phyloP scores from a whole-genome alignment of 257 asterid genomes.

The Capsicum baccatum region DNA sequence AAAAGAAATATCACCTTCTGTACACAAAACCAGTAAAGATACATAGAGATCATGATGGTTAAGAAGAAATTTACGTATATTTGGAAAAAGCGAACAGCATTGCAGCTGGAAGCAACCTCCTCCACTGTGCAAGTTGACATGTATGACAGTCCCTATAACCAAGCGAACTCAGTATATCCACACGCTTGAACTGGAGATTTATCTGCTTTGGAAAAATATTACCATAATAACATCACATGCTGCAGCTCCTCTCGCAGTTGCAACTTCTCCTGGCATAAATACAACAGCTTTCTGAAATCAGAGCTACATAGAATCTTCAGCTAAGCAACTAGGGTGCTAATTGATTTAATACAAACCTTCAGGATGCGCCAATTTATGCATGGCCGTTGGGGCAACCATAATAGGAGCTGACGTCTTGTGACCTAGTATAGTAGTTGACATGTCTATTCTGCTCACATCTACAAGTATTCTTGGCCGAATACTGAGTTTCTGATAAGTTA shows the following conservation, averaged over 20 bases:
- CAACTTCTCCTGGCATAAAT: conserved; percentile 59
- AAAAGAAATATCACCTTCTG: conserved; percentile 34
- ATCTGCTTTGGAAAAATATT: conserved; percentile 14
- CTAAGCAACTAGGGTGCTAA: background rate
- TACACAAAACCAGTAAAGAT: background rate
- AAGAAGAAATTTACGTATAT: conserved; percentile 46
- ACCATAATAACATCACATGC: conserved; percentile 66
- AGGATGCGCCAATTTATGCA: conserved; percentile 59
- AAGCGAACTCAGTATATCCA: conserved; percentile 9
- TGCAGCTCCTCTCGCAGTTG: conserved; percentile 72
- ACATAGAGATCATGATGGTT: background rate
- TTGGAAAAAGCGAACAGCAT: conserved; percentile 71
- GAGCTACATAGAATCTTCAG: background rate
- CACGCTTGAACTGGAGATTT: background rate
- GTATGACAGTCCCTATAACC: conserved; percentile 55
- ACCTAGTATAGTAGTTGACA: conserved; percentile 60
- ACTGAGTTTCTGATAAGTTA: conserved; percentile 37
- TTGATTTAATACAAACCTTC: conserved; percentile 45
- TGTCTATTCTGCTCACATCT: conserved; percentile 61
- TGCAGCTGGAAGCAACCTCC: conserved; percentile 72
- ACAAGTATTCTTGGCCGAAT: conserved; percentile 63
- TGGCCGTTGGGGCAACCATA: conserved; percentile 63
- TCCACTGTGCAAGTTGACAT: conserved; percentile 58
- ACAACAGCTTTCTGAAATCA: conserved; percentile 18
- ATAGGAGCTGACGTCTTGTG: conserved; percentile 57